Evolutionary conservation across 2,329 filamentous ascomycete species (phyloP), one percentile per base, ranked within the genome.

Genomic region (Gaeumannomyces tritici): DNA sequence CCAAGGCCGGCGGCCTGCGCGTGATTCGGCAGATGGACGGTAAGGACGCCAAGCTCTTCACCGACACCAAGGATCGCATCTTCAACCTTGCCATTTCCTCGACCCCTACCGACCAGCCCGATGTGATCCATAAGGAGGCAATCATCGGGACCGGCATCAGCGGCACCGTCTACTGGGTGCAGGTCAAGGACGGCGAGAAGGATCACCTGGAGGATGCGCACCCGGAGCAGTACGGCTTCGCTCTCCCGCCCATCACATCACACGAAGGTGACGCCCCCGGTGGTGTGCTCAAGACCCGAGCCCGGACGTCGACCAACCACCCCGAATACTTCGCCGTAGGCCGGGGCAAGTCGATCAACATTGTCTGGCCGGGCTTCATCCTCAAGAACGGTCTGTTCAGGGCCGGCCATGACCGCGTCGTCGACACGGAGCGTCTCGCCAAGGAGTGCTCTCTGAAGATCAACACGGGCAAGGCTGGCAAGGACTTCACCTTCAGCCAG

Each of bases 401-500:
- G 74, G 76, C 82, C 60, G 84, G 83, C 31, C 82, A 85, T 67
- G 85, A 87, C 68, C 84, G 85, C 56, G 79, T 87, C 61, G 91
- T 96, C 65, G 90, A 97, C 72, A 95, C 90, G 0, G 92, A 96
- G 72, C 89, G 87, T 71, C 91, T 96, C 66, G 85, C 95, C 67
- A 88, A 88, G 71, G 89, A 97, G 72, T 93, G 90, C 70, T 90
- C 90, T 59, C 80, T 98, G 67, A 96, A 93, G 76, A 96, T 99
- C 75, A 91, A 93, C 68, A 98, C 93, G 65, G 95, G 93, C 68
- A 99, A 99, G 79, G 93, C 95, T 67, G 95, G 93, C 66, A 99
- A 99, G 75, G 95, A 99, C 74, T 99, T 99, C 73, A 89, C 88
- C 58, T 99, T 99, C 77, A 97, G 93, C 74, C 93, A 96, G 73